Evolutionary conservation across 1,139 yeast species (phyloP).

Genomic region (Waltiozyma sp.): DNA sequence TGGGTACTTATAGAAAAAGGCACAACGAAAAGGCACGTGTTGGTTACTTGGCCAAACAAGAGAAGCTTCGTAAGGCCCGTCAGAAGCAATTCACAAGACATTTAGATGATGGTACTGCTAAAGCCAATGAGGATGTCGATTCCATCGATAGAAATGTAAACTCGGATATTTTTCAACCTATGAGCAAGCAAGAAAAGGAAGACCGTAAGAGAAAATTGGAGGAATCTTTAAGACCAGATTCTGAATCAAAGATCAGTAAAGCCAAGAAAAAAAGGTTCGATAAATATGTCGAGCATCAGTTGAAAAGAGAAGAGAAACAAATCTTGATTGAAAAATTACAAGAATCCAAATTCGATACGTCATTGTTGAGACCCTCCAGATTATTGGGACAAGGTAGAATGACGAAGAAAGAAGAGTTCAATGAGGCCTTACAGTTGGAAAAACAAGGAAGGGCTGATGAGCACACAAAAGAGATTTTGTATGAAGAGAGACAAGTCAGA

Average conservation of each 20-base stretch:
- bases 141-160: conserved; percentile 36
- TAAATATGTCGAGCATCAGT: conserved; percentile 75
- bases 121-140: conserved; percentile 17
- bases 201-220: conserved; percentile 57
- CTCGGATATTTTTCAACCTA: conserved; percentile 44
- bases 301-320: conserved; percentile 83
- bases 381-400: conserved; percentile 68
- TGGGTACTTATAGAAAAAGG: conserved; percentile 77
- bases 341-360: conserved; percentile 63
- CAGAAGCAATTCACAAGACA: conserved; percentile 55
- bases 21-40: conserved; percentile 80
- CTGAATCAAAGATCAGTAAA: conserved; percentile 56
- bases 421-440: conserved; percentile 68
- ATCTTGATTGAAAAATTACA: conserved; percentile 63
- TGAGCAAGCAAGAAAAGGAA: conserved; percentile 43
- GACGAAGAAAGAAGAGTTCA: conserved; percentile 58
- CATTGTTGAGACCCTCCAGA: conserved; percentile 58
- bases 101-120: conserved; percentile 25
- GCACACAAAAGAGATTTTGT: conserved; percentile 47
- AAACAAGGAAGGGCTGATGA: conserved; percentile 65
- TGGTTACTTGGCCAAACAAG: conserved; percentile 76
- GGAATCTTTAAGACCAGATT: conserved; percentile 46
- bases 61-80: conserved; percentile 54
- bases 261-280: conserved; percentile 70
- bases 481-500: conserved; percentile 56